Evolutionary conservation across 192 early-diverging fungal species (phyloP), one percentile per base, ranked within the genome.

Genomic region (Rhizoclosmatium globosum): DNA sequence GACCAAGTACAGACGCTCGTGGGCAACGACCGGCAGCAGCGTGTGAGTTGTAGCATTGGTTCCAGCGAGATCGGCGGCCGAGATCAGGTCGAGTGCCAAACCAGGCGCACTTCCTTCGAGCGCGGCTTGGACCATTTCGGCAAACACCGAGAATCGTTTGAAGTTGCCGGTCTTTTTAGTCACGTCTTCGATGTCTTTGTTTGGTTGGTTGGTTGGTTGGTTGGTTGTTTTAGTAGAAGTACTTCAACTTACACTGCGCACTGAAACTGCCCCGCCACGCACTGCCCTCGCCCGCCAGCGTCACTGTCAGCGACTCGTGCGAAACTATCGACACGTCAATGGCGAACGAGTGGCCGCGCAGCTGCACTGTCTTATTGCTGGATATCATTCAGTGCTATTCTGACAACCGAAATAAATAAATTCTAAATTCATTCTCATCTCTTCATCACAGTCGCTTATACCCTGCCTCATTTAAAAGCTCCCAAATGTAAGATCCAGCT

Each of bases 81-180:
- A 78, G n/a, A 84, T 68, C 31, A 83, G 70, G 47, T 82, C 82
- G 23, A 86, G 79, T 13, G 74, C 59, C 15, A 83, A n/a, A 56
- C 44, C 79, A 11, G 42, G 43, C 47, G 82, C n/a, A 41, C 17
- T 4, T 50, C 3, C 19, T 15, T 66, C 74, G 19, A 89, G 48
- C 13, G 83, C 64, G 4, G 82, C 70, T 2, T 81, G 23, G 19
- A 89, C 72, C 88, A 89, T 89, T 56, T 88, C 86, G 3, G 81
- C 61, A 79, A 89, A 89, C 39, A 88, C 79, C 2, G 78, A 43
- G 72, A 87, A 89, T 45, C 85, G 81, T 65, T 89, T 89, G 75
- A 85, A 89, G 65, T 89, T 89, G 21, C 88, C 88, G 17, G 88
- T 89, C 68, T 89, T 89, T 67, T 78, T 83, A 3, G 86, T 83